A percentile compares a stretch with the other conserved stretches of the same genome.
Evolutionary conservation across 2,329 filamentous ascomycete genomes (phyloP).

Genomic region (Fusarium udum): DNA sequence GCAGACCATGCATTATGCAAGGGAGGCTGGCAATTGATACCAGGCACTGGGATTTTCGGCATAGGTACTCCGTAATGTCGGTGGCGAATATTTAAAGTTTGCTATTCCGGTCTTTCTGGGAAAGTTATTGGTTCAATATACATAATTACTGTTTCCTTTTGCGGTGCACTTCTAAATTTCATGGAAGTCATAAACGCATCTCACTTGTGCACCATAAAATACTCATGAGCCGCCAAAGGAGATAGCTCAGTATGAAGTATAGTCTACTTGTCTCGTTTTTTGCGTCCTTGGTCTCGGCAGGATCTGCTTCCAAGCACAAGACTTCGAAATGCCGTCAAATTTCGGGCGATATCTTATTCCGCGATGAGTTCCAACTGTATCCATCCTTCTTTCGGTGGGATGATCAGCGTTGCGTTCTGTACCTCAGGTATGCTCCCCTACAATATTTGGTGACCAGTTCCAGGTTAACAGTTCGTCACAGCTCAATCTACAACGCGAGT

Average conservation of each 20-base stretch:
- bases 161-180: too few species aligned
- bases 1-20: background rate
- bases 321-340: background rate
- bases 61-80: too few species aligned
- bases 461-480: background rate
- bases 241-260: background rate
- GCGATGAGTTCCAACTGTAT: background rate
- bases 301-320: background rate
- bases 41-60: too few species aligned
- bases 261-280: accelerated
- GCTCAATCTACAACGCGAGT: background rate
- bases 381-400: background rate
- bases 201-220: too few species aligned
- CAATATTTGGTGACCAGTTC: accelerated
- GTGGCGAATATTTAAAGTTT: background rate
- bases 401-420: background rate
- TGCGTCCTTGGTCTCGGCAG: accelerated
- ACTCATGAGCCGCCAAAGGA: too few species aligned
- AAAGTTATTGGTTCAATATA: too few species aligned
- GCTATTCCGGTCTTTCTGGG: too few species aligned
- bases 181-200: too few species aligned
- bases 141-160: too few species aligned
- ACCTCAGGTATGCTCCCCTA: background rate
- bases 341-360: background rate
- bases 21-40: too few species aligned